phyloP scores from a whole-genome alignment of 345 rosid species.

The Camelina hispida region DNA sequence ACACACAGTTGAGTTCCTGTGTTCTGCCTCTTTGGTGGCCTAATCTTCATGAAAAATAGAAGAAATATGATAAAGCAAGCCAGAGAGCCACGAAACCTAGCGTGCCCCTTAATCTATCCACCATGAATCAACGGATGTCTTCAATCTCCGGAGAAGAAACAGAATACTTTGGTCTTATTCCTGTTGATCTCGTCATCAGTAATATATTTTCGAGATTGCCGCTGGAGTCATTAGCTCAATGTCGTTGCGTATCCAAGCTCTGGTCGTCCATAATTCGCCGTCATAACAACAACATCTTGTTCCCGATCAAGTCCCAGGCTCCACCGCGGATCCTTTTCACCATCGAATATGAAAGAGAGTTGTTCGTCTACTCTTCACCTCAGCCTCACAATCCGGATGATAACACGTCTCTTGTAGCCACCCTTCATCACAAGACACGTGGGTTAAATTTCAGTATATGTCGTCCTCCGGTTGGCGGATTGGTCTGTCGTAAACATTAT shows the following conservation, averaged over 20 bases:
- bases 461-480: background rate
- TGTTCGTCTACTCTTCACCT: conserved; percentile 8
- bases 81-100: no score
- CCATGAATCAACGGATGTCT: no score
- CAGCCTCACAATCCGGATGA: background rate
- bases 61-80: no score
- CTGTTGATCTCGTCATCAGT: background rate
- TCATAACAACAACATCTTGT: background rate
- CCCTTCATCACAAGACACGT: background rate
- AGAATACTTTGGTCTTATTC: background rate
- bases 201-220: background rate
- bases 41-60: no score
- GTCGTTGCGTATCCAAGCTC: conserved; percentile 3
- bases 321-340: background rate
- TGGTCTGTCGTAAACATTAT: background rate
- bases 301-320: background rate
- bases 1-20: no score
- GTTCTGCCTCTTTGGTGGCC: no score
- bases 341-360: background rate
- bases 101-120: no score
- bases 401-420: background rate
- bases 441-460: background rate
- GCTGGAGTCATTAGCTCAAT: background rate
- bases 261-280: background rate
- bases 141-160: no score